Percentiles rank a stretch among this genome's conserved stretches.
These are phyloP conservation scores for Parachaetomium inaequale DNA, from an alignment of 495 filamentous ascomycete genomes.

Conservation along the genomic window DNA sequence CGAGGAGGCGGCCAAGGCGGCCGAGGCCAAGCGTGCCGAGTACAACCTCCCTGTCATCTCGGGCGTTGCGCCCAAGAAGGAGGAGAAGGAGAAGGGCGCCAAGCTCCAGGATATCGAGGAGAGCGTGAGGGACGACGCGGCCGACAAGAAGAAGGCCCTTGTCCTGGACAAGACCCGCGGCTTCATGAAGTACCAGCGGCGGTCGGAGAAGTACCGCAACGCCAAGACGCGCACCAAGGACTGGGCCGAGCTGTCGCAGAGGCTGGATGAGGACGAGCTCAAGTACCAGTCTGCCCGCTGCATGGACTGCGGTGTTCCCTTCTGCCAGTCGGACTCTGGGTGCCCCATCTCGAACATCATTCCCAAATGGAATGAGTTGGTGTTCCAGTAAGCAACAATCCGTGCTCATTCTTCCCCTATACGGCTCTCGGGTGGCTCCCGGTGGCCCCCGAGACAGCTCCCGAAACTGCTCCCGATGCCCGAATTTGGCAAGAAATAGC, in stretches of 20 bases:
- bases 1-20: constrained; percentile 82
- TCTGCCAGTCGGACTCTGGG: constrained; percentile 96
- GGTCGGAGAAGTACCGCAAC: constrained; percentile 91
- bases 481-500: not conserved
- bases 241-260: constrained; percentile 88
- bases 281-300: constrained; percentile 98
- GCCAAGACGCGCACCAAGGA: constrained; percentile 84
- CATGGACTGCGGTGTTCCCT: constrained; percentile 99
- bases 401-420: too few species aligned
- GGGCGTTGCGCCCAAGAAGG: constrained; percentile 53
- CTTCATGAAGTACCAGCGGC: constrained; percentile 98
- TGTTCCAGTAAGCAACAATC: too few species aligned
- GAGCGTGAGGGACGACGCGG: constrained; percentile 77
- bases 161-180: constrained; percentile 97
- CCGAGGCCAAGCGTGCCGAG: constrained; percentile 74
- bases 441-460: too few species aligned
- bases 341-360: constrained; percentile 99
- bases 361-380: constrained; percentile 96
- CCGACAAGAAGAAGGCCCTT: constrained; percentile 91
- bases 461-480: not conserved
- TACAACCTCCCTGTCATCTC: constrained; percentile 79
- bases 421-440: too few species aligned
- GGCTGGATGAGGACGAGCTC: constrained; percentile 92
- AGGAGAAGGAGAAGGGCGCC: constrained; percentile 64
- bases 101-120: constrained; percentile 95